phyloP scores from a whole-genome alignment of 768 basidiomycete species.

The Heimioporus sp. region DNA sequence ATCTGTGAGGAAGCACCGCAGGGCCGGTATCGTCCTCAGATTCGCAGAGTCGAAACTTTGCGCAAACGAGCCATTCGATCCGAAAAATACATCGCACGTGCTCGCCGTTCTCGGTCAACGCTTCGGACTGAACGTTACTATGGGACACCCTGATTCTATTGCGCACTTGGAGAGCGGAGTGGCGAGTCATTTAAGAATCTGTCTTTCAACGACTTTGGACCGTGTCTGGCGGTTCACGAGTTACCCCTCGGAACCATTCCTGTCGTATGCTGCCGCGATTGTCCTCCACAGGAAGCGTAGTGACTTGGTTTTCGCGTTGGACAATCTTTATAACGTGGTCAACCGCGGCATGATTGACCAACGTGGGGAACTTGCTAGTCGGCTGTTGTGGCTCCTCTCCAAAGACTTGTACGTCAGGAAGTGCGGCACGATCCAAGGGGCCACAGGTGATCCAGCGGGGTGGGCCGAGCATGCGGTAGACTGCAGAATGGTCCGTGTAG shows the following conservation, averaged over 20 bases:
- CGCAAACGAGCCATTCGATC: neutral
- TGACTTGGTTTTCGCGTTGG: neutral
- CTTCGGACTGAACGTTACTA: too few species aligned
- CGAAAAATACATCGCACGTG: neutral
- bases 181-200: constrained; percentile 4
- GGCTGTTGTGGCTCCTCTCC: neutral
- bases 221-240: constrained; percentile 2
- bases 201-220: neutral
- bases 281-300: neutral
- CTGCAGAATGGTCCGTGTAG: constrained; percentile 3
- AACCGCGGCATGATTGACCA: constrained; percentile 1
- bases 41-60: too few species aligned
- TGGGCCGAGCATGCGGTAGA: neutral
- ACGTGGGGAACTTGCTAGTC: neutral
- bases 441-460: neutral
- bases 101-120: neutral
- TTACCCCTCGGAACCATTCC: constrained; percentile 11
- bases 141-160: neutral
- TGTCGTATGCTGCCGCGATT: constrained; percentile 7
- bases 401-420: neutral
- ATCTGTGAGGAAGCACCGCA: too few species aligned
- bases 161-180: too few species aligned
- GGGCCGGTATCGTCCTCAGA: too few species aligned
- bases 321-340: neutral
- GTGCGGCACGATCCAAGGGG: neutral